Evolutionary conservation across 345 rosid species (phyloP).

Genomic region (Populus deltoides): DNA sequence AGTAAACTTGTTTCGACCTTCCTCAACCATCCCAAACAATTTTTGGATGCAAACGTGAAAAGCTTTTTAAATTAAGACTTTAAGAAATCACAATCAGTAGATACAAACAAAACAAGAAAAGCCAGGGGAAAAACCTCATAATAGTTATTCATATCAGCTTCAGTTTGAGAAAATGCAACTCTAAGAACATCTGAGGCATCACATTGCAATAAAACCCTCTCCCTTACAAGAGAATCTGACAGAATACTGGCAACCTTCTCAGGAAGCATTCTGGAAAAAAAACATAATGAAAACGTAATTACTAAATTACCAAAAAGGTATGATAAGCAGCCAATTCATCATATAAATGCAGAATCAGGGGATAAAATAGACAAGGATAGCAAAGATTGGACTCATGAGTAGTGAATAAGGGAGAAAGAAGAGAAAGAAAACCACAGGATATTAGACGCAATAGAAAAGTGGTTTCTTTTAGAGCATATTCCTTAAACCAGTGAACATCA

Average conservation of each 20-base stretch:
- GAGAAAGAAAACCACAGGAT: background rate
- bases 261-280: conserved; percentile 63
- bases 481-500: background rate
- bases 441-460: background rate
- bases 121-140: conserved; percentile 66
- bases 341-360: background rate
- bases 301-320: background rate
- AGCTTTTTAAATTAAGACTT: background rate
- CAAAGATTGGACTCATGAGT: background rate
- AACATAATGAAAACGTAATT: background rate
- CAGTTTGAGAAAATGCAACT: conserved; percentile 74
- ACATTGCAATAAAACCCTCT: conserved; percentile 56
- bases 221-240: conserved; percentile 63
- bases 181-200: conserved; percentile 88
- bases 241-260: conserved; percentile 67
- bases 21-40: background rate
- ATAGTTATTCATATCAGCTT: conserved; percentile 68
- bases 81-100: background rate
- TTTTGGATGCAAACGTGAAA: background rate
- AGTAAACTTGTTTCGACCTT: background rate
- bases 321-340: background rate
- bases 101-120: background rate
- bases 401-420: background rate
- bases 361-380: background rate
- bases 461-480: background rate